These are phyloP conservation scores for Kokia cookei DNA, from an alignment of 441 rosid species.

Conservation along the genomic window DNA sequence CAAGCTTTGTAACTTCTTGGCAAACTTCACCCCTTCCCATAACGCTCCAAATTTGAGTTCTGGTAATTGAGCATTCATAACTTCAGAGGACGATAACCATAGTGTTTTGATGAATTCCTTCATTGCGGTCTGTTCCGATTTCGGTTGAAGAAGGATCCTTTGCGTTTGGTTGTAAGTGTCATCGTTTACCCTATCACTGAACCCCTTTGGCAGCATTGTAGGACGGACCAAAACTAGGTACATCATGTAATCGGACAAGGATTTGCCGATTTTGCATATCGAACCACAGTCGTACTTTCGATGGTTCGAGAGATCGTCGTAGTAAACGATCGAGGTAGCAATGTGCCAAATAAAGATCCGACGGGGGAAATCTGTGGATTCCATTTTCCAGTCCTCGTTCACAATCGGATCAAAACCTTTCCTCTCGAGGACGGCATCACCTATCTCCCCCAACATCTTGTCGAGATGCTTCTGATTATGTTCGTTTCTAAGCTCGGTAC, in stretches of 20 bases:
- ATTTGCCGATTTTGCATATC: background rate
- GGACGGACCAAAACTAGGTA: conserved; percentile 6
- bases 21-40: conserved; percentile 1
- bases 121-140: too few species aligned
- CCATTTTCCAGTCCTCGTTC: background rate
- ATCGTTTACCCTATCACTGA: conserved; percentile 8
- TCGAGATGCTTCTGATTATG: background rate
- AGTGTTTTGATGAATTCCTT: too few species aligned
- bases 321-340: conserved; percentile 8
- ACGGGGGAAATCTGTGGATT: background rate
- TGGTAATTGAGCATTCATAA: too few species aligned
- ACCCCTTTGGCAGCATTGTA: conserved; percentile 14
- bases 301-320: background rate
- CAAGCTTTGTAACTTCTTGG: background rate
- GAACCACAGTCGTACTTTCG: background rate
- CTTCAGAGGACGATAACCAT: too few species aligned
- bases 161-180: background rate
- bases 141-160: too few species aligned
- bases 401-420: background rate
- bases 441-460: background rate
- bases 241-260: conserved; percentile 15
- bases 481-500: background rate
- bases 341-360: conserved; percentile 12
- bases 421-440: background rate
- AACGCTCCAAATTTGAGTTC: background rate